Percentiles rank a stretch among this genome's conserved stretches.
These are phyloP conservation scores for Leccinum subgranulosum DNA, from an alignment of 768 basidiomycete genomes.

Conservation along the genomic window DNA sequence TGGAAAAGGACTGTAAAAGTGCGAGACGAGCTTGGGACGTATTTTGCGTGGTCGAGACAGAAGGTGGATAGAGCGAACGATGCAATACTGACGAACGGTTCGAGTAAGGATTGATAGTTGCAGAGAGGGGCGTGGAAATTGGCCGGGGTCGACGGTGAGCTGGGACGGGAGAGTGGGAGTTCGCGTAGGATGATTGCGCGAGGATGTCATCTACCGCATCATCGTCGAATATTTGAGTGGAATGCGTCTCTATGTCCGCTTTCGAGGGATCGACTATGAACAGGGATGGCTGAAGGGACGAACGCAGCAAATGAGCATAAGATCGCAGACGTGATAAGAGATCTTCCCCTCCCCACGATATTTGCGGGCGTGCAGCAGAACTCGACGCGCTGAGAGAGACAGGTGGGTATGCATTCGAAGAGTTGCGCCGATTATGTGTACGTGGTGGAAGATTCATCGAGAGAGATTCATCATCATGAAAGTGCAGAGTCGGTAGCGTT, in stretches of 20 bases:
- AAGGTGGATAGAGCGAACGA: constrained; percentile 60
- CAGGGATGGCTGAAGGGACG: constrained; percentile 78
- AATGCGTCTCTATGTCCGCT: constrained; percentile 90
- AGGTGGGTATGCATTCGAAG: constrained; percentile 60
- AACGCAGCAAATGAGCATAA: constrained; percentile 81
- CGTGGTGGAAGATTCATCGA: constrained; percentile 57
- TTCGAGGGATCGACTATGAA: constrained; percentile 92
- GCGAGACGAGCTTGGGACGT: constrained; percentile 74
- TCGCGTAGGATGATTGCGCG: constrained; percentile 70
- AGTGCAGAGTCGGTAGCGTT: constrained; percentile 86
- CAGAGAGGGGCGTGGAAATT: constrained; percentile 39
- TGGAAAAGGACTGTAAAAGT: constrained; percentile 90
- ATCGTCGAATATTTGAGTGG: constrained; percentile 78
- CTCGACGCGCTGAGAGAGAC: constrained; percentile 46
- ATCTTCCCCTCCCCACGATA: constrained; percentile 87
- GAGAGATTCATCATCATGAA: constrained; percentile 95
- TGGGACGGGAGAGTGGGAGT: constrained; percentile 81
- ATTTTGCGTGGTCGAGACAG: constrained; percentile 48
- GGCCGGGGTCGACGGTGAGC: constrained; percentile 75
- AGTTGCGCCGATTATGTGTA: constrained; percentile 32
- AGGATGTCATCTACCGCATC: constrained; percentile 88
- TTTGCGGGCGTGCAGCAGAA: constrained; percentile 39
- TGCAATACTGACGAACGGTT: constrained; percentile 75
- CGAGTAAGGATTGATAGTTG: constrained; percentile 52
- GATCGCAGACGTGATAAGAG: constrained; percentile 70